Base-by-base conservation (phyloP, 2,329 filamentous ascomycete species). In the Ceratocystis ficicola region DNA sequence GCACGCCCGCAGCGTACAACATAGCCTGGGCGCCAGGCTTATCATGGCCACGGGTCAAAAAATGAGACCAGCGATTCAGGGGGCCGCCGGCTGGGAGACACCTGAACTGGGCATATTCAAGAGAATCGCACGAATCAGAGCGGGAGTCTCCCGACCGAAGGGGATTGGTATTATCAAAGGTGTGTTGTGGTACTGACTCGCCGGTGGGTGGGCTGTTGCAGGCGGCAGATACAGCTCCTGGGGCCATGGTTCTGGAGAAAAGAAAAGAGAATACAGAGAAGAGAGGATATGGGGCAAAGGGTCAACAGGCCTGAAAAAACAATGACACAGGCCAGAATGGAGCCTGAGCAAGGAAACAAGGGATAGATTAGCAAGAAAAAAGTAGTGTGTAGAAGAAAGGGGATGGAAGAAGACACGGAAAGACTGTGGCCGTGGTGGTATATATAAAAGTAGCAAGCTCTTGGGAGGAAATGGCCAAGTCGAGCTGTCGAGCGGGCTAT, bases 21-120 rank as follows among this genome's bases (percentile, higher is more conserved):
- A 96, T 96, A 52, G 93, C 90, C 87, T 95, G 90, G 60, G 93
- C 91, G 32, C 90, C 93, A 0, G 93, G 92, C 72, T 89, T 95
- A 75, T 96, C 90, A 85, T 96, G 90, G 66, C 82, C 88, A 66
- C 83, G 85, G 10, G 93, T 97, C 68, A 96, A 77, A 57, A 84
- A 86, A 20, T 89, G 84, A 3, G 91, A 96, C 83, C 89, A 95
- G 68, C 88, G 85, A 77, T 97, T 97, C 69, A 97, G 78, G 22
- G 78, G 72, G 1, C 79, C 81, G 15, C 80, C 80, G 0, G 81
- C 74, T 1, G 81, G 80, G 5, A 83, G 75, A 64, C 74, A 75
- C 55, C 77, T 74, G 73, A 83, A 84, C 66, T 79, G 78, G 70
- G 82, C 76, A 71, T 83, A 84, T 69, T 83, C 81, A 2, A 62